Evolutionary conservation across 148 eudicot species (phyloP).

Genomic region (Gaultheria prostrata): DNA sequence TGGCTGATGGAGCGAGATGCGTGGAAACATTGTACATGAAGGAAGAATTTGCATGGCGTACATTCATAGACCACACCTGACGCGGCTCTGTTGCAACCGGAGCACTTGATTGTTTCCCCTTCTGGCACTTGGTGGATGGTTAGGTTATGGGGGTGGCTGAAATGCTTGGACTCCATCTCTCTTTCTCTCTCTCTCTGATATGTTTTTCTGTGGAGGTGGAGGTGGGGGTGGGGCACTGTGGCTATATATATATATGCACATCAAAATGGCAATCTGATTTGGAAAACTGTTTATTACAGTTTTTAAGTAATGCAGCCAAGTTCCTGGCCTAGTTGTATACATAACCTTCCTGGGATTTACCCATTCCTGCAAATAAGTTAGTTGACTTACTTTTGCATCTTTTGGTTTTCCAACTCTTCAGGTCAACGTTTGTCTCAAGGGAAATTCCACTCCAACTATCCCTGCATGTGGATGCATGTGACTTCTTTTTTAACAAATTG

Average conservation of each 20-base stretch:
- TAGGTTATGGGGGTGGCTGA: constrained; percentile 28
- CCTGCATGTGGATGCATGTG: neutral
- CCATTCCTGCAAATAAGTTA: neutral
- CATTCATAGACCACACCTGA: constrained; percentile 6
- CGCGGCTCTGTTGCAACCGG: constrained; percentile 20
- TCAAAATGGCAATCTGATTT: neutral
- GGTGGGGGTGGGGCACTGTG: neutral
- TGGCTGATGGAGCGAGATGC: constrained; percentile 25
- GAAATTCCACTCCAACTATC: neutral
- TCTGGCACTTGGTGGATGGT: constrained; percentile 11
- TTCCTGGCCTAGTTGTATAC: neutral
- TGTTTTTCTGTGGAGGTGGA: neutral
- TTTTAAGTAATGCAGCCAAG: neutral
- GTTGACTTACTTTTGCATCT: neutral
- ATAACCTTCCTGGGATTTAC: neutral
- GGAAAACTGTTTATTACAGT: neutral
- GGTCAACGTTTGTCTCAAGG: neutral
- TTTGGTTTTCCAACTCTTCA: neutral
- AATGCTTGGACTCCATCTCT: constrained; percentile 29
- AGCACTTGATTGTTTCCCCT: constrained; percentile 13
- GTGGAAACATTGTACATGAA: constrained; percentile 29
- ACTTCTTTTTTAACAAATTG: neutral
- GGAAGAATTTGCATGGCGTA: constrained; percentile 28
- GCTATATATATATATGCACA: neutral
- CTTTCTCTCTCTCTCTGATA: neutral